phyloP scores from a whole-genome alignment of 768 basidiomycete species.

The Stropharia rugosoannulata region DNA sequence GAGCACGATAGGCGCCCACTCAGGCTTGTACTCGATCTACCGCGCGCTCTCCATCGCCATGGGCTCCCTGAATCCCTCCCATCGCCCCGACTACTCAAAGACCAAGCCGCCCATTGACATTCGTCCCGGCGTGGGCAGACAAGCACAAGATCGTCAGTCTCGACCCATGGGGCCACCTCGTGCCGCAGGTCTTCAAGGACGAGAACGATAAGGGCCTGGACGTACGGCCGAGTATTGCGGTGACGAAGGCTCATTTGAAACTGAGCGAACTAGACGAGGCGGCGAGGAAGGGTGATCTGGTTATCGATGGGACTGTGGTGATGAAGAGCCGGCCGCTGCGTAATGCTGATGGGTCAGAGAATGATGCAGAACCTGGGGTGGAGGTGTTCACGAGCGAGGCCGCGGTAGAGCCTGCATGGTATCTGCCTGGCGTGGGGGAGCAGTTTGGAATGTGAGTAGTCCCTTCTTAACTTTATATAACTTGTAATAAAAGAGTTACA shows the following conservation, averaged over 20 bases:
- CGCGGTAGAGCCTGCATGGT: slow-evolving; percentile 97
- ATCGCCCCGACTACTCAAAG: slow-evolving; percentile 79
- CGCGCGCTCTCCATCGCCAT: slow-evolving; percentile 91
- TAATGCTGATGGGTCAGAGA: slow-evolving; percentile 65
- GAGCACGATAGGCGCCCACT: slow-evolving; percentile 93
- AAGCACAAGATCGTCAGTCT: slow-evolving; percentile 83
- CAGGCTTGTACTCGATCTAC: slow-evolving; percentile 93
- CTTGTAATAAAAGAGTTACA: slow-evolving; percentile 36
- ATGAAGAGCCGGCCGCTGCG: slow-evolving; percentile 60
- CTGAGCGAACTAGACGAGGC: slow-evolving; percentile 89
- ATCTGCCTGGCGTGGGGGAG: slow-evolving; percentile 88
- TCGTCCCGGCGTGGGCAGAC: slow-evolving; percentile 76
- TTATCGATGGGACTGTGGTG: slow-evolving; percentile 82
- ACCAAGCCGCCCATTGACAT: slow-evolving; percentile 84
- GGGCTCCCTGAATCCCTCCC: slow-evolving; percentile 73
- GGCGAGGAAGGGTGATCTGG: slow-evolving; percentile 67
- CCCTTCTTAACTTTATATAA: background rate
- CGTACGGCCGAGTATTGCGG: slow-evolving; percentile 87
- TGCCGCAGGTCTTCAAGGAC: slow-evolving; percentile 72
- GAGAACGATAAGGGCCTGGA: slow-evolving; percentile 83
- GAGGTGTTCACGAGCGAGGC: slow-evolving; percentile 91
- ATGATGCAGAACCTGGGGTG: slow-evolving; percentile 67
- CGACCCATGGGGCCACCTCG: slow-evolving; percentile 93
- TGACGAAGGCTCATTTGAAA: slow-evolving; percentile 94
- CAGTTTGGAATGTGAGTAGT: slow-evolving; percentile 83